phyloP scores from a whole-genome alignment of 208 protist species.

The Trypanosomatidae sp. region DNA sequence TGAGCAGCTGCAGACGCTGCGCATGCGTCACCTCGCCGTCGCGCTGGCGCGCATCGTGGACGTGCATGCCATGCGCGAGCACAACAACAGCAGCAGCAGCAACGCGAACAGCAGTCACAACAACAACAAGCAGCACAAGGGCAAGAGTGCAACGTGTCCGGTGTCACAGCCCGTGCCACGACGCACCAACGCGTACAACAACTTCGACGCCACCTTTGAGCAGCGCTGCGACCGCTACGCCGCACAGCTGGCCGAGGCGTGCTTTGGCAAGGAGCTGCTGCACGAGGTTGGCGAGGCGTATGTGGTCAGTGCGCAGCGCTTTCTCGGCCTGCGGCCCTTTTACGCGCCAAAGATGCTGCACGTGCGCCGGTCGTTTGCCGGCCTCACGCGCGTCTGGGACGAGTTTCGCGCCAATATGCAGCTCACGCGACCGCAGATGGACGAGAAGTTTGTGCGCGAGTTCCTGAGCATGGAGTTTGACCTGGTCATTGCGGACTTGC shows the following conservation, averaged over 20 bases:
- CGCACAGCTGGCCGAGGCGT: conserved; percentile 33
- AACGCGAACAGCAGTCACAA: conserved; percentile 7
- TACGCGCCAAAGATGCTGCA: conserved; percentile 66
- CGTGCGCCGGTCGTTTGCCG: conserved; percentile 43
- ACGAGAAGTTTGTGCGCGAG: conserved; percentile 41
- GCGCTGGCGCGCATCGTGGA: conserved; percentile 60
- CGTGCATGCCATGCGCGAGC: conserved; percentile 35
- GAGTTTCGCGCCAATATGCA: conserved; percentile 34
- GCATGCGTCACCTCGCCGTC: conserved; percentile 42
- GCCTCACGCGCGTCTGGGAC: conserved; percentile 37
- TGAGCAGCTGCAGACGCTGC: conserved; percentile 72
- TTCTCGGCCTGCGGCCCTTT: conserved; percentile 61
- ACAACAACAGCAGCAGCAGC: not conserved
- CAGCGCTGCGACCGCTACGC: conserved; percentile 54
- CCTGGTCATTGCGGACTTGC: conserved; percentile 50
- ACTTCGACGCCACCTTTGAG: conserved; percentile 66
- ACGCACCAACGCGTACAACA: conserved; percentile 53
- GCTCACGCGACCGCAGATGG: conserved; percentile 14
- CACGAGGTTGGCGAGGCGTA: conserved; percentile 70
- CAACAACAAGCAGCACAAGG: conserved; percentile 2
- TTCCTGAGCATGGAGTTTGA: conserved; percentile 85
- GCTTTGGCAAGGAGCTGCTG: conserved; percentile 67
- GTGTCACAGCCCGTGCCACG: conserved; percentile 18
- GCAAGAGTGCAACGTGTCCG: not conserved
- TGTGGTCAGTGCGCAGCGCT: conserved; percentile 60